Evolutionary conservation across 2,329 filamentous ascomycete genomes (phyloP).

Genomic region (Paecilomyces niveus): DNA sequence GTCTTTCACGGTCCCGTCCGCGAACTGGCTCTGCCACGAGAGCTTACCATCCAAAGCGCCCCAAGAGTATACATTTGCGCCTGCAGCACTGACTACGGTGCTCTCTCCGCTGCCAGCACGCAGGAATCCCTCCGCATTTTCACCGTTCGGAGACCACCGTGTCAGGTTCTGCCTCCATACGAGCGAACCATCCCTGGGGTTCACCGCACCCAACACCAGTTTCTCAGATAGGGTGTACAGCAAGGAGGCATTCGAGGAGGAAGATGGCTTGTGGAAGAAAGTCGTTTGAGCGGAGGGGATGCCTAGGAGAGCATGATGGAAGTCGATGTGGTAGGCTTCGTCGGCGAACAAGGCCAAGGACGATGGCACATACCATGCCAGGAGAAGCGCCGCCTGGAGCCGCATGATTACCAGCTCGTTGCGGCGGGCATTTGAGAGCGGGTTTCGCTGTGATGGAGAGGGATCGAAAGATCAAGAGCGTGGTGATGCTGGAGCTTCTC

Average conservation of each 20-base stretch:
- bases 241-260: conserved; percentile 75
- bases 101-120: conserved; percentile 72
- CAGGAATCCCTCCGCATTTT: conserved; percentile 39
- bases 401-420: conserved; percentile 27
- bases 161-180: conserved; percentile 78
- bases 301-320: conserved; percentile 84
- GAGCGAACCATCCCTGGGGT: conserved; percentile 74
- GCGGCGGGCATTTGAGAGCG: conserved; percentile 24
- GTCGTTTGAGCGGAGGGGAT: conserved; percentile 74
- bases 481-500: not conserved
- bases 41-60: conserved; percentile 73
- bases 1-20: conserved; percentile 35
- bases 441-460: not conserved
- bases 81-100: conserved; percentile 67
- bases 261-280: conserved; percentile 86
- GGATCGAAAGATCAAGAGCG: not conserved
- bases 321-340: conserved; percentile 87
- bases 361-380: conserved; percentile 43
- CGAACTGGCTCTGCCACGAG: conserved; percentile 63
- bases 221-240: conserved; percentile 87
- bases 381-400: conserved; percentile 32
- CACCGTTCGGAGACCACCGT: conserved; percentile 27
- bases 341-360: conserved; percentile 72
- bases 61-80: conserved; percentile 68
- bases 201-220: conserved; percentile 76